Percentiles rank a stretch among this genome's conserved stretches.
These are phyloP conservation scores for Colletotrichum tropicale DNA, from an alignment of 2,329 filamentous ascomycete species.

Conservation along the genomic window DNA sequence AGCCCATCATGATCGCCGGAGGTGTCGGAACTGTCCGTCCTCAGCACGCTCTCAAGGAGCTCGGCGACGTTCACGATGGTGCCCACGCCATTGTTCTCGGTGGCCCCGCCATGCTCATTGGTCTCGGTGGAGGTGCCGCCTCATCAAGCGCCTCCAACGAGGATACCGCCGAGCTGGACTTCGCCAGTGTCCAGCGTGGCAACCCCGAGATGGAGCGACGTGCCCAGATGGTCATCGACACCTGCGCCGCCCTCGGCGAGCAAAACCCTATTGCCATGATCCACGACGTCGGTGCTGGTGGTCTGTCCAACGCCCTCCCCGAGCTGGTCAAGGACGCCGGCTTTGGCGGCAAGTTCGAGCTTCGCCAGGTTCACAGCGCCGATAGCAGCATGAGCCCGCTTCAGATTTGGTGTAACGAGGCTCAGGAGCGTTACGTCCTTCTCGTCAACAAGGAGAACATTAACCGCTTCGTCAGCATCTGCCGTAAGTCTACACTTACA, in stretches of 20 bases:
- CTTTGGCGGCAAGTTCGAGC: slow-evolving; percentile 87
- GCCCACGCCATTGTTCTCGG: slow-evolving; percentile 92
- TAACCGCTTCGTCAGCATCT: slow-evolving; percentile 74
- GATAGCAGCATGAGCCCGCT: slow-evolving; percentile 93
- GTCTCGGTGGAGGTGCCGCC: slow-evolving; percentile 91
- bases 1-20: slow-evolving; percentile 98
- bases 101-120: slow-evolving; percentile 96
- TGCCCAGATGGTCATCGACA: slow-evolving; percentile 98
- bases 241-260: slow-evolving; percentile 82
- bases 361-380: slow-evolving; percentile 91
- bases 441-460: slow-evolving; percentile 82
- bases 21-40: slow-evolving; percentile 92
- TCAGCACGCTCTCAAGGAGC: slow-evolving; percentile 86
- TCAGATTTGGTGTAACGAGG: slow-evolving; percentile 97
- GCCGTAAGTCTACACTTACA: slow-evolving; percentile 44
- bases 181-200: slow-evolving; percentile 94
- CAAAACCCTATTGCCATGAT: slow-evolving; percentile 95
- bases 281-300: slow-evolving; percentile 95
- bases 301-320: slow-evolving; percentile 75
- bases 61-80: slow-evolving; percentile 79
- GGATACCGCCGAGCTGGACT: slow-evolving; percentile 90
- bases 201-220: slow-evolving; percentile 96
- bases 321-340: slow-evolving; percentile 91
- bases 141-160: slow-evolving; percentile 90
- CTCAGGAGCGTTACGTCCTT: slow-evolving; percentile 94